Base-by-base conservation (phyloP, 805 yeast genomes). In the Spathaspora sp. region DNA sequence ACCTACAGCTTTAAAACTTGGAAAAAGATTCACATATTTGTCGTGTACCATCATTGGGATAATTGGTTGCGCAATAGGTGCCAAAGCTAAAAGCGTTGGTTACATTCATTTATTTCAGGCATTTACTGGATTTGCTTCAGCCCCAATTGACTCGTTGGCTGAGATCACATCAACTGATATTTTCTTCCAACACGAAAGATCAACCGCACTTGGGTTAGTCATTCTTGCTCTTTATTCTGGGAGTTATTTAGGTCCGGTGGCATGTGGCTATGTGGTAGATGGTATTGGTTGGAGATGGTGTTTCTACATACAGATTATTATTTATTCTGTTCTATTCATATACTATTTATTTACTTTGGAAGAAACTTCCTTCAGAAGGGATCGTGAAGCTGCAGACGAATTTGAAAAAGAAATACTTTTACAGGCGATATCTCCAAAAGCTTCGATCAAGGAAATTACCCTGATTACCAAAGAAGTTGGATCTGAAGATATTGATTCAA, bases 131-230 rank as follows among this genome's bases (percentile, higher is more conserved):
- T 64, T 66, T 49, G 64, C 73, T 3, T 72, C 72, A 19, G 72
- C 79, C 31, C 72, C 77, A 1, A 68, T 72, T 11, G 78, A 75
- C 55, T 76, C 81, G 1, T 72, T 76, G 57, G 77, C 75, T n/a
- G 81, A 75, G 51, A 66, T 75, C 12, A 69, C 78, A 17, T 64
- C 78, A 28, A 70, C 78, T 23, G 72, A 72, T 49, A 71, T 77
- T 1, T 77, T 75, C 54, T 77, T 72, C 60, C 72, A 72, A 49
- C 80, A 76, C 57, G 72, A 65, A 60, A 66, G 69, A 62, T 74
- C 69, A 46, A 70, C 60, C 43, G 69, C 55, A 51, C 66, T 61
- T 56, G 57, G 68, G 3, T 60, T 58, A 54, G 52, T 69, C 29
- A 57, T 76, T 6, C 66, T 77, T 52, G 77, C 78, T 2, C 66